phyloP scores from a whole-genome alignment of 2,329 filamentous ascomycete genomes.

The Xylaria arbuscula region DNA sequence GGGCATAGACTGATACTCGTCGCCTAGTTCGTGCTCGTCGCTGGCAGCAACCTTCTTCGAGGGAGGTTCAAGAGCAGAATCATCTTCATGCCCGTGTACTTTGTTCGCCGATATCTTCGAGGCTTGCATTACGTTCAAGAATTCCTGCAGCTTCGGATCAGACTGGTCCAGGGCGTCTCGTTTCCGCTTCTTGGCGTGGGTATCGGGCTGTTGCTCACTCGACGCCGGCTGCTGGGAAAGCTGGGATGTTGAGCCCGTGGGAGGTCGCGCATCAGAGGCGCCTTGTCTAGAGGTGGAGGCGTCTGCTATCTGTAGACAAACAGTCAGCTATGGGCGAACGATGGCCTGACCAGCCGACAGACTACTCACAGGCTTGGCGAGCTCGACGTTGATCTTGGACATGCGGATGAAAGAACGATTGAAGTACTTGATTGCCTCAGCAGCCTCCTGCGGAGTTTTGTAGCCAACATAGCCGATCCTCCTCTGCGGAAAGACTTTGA shows the following conservation, averaged over 20 bases:
- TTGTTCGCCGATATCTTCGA: conserved; percentile 70
- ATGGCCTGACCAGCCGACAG: conserved; percentile 23
- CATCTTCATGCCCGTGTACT: conserved; percentile 61
- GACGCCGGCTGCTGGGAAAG: conserved; percentile 40
- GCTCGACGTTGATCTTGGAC: conserved; percentile 91
- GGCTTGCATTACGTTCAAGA: conserved; percentile 82
- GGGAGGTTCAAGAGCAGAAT: conserved; percentile 53
- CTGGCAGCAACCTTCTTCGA: conserved; percentile 56
- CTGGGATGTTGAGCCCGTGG: conserved; percentile 48
- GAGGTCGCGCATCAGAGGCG: conserved; percentile 30
- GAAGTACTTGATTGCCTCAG: conserved; percentile 90
- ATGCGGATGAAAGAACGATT: conserved; percentile 95
- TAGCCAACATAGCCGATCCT: conserved; percentile 97
- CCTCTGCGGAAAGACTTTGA: conserved; percentile 88
- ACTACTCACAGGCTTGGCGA: conserved; percentile 79
- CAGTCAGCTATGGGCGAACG: conserved; percentile 16
- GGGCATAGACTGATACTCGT: conserved; percentile 77
- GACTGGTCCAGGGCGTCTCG: conserved; percentile 67
- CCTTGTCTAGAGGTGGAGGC: conserved; percentile 50
- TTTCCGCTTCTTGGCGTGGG: conserved; percentile 72
- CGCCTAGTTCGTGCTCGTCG: conserved; percentile 72
- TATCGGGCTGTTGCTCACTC: conserved; percentile 22
- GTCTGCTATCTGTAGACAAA: conserved; percentile 55
- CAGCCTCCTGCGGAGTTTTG: conserved; percentile 82
- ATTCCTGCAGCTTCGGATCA: conserved; percentile 87